Base-by-base conservation (phyloP, 345 rosid genomes). In the Lenwebbia sp. region DNA sequence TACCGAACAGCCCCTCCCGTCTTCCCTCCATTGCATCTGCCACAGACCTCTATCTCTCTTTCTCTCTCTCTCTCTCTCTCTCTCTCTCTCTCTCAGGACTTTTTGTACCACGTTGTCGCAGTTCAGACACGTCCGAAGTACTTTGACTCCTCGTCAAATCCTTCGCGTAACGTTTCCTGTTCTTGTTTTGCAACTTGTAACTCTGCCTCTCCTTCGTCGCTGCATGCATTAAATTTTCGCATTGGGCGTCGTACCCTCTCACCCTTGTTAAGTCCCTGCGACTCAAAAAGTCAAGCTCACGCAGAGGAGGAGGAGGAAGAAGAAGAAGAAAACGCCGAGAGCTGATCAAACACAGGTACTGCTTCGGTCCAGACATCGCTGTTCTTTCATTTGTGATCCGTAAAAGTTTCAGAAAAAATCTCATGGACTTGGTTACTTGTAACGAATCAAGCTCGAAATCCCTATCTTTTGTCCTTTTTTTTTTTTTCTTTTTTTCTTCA, bases 1-100 rank as follows among this genome's bases (percentile, higher is more conserved):
- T 62, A 62, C 41, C 75, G 41, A 3, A 15, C 75, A 7, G 0
- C 51, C 21, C 40, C 40, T n/a, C 3, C 33, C 19, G 33, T 1
- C 37, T 30, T 62, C 41, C 21, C 40, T 62, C 40, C 75, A 15
- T 33, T 7, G 75, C 75, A 62, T 30, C 12, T 7, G 40, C 75
- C 10, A 6, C 5, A 8, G 5, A 0, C 19, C 15, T 11, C 3
- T 6, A 13, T 2, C 2, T 26, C 65, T 1, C 8, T 0, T 3
- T 1, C 65, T 2, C 65, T 5, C 19, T 13, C 19, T n/a, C 30
- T n/a, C 33, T 56, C 28, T 26, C 33, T 58, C 70, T 58, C 33
- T 60, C n/a, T 58, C 1, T 62, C 5, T 62, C 41, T 19, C 22
- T 30, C 6, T 7, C 23, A 62, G 23, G 15, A n/a, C n/a, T n/a